Base-by-base conservation (phyloP, 2,329 filamentous ascomycete species). In the Thielaviopsis ethacetica region DNA sequence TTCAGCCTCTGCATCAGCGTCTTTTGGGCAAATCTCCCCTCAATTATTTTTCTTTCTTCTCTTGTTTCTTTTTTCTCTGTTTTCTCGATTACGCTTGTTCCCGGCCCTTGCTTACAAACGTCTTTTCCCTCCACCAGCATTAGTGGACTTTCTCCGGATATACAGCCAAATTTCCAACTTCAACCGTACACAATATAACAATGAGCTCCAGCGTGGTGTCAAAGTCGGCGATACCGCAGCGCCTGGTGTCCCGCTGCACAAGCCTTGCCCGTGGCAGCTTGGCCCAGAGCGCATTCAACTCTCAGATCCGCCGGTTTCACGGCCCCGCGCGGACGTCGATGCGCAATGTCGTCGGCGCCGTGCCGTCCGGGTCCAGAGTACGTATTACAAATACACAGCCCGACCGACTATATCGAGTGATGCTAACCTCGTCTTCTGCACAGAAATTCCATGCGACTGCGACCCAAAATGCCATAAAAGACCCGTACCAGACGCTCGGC, bases 401-500 rank as follows among this genome's bases (percentile, higher is more conserved):
- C n/a, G 38, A 17, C 17, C 17, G 38, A 17, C 17, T 6, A 44
- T 17, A 44, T 17, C 38, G 4, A 44, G 17, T n/a, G 38, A n/a
- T 44, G 15, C 38, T 44, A 44, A 44, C 38, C 38, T 44, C 7
- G 10, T 12, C 22, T 34, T 12, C 27, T 27, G 0, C 6, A 47
- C 60, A 82, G 72, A 65, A 73, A 34, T 87, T 85, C 69, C 83
- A 84, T 68, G 80, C 82, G 24, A 85, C 84, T 52, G 67, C 71
- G 52, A 71, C 71, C 52, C 65, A 70, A 5, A 68, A 75, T 22
- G 76, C 76, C 5, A 72, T 81, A 44, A 81, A 88, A 69, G 87
- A 98, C 67, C 93, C 93, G 1, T 98, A 98, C 71, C 81, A 83
- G 64, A 80, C 87, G 3, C 83, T 98, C 27, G 93, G 93, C 15